These are phyloP conservation scores for Lipomyces spencermartinsiae DNA, from an alignment of 805 yeast species.

Conservation along the genomic window DNA sequence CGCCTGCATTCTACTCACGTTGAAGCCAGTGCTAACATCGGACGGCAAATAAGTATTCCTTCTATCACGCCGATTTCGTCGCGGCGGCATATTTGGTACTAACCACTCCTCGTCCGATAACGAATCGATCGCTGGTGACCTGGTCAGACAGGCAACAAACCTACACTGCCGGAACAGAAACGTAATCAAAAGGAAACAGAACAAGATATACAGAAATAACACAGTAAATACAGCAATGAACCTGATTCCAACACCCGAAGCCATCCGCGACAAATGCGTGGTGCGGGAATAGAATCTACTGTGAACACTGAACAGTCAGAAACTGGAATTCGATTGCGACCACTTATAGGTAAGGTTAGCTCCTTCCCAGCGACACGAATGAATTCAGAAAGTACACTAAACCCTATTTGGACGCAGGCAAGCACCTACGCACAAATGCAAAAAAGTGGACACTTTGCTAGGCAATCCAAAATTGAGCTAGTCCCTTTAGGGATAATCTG, in stretches of 20 bases:
- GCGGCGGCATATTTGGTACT: neutral
- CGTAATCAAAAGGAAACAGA: conserved; percentile 1
- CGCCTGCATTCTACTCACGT: neutral
- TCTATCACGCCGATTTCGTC: neutral
- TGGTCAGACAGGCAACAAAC: neutral
- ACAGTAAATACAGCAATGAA: neutral
- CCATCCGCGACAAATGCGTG: neutral
- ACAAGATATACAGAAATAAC: neutral
- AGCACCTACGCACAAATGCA: too few relatives aligned
- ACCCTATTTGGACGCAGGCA: too few relatives aligned
- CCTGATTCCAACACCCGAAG: neutral
- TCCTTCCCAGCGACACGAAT: too few relatives aligned
- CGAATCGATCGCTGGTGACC: neutral
- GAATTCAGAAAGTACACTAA: too few relatives aligned
- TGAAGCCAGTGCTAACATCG: neutral
- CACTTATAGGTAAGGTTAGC: too few relatives aligned
- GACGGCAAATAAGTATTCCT: neutral
- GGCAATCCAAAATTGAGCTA: too few relatives aligned
- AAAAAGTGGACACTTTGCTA: too few relatives aligned
- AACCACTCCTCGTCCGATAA: neutral
- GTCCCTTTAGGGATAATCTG: too few relatives aligned
- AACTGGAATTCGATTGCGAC: too few relatives aligned
- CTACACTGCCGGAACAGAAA: conserved; percentile 3
- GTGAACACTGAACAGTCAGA: neutral
- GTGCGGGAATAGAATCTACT: neutral